phyloP scores from a whole-genome alignment of 495 filamentous ascomycete species.

The Sphaerosporella brunnea region DNA sequence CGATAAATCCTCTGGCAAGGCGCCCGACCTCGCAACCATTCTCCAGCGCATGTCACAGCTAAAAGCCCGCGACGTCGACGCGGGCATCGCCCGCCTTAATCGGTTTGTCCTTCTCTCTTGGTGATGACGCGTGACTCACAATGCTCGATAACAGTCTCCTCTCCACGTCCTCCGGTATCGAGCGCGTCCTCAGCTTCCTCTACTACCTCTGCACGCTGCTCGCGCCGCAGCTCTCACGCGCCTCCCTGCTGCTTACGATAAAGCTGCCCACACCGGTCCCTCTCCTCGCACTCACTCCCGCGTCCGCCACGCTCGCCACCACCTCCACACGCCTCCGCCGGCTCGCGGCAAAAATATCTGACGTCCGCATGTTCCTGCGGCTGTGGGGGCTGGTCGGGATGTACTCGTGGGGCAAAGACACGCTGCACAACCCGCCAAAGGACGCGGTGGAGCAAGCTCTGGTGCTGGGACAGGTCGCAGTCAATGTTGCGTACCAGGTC shows the following conservation, averaged over 20 bases:
- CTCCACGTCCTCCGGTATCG: constrained; percentile 41
- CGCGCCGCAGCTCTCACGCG: constrained; percentile 27
- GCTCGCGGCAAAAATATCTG: constrained; percentile 38
- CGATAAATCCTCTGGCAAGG: no score
- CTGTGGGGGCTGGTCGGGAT: constrained; percentile 65
- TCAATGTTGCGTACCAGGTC: constrained; percentile 50
- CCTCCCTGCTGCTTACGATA: constrained; percentile 25
- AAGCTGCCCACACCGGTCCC: constrained; percentile 11
- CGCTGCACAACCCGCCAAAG: constrained; percentile 34
- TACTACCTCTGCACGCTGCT: constrained; percentile 46
- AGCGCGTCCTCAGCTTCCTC: constrained; percentile 42
- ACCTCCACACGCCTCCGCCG: constrained; percentile 32
- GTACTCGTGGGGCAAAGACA: constrained; percentile 49
- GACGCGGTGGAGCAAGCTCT: constrained; percentile 29
- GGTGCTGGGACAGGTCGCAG: constrained; percentile 47
- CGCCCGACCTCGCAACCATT: no score
- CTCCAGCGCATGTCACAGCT: no score
- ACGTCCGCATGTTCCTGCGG: constrained; percentile 54
- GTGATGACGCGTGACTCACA: no score
- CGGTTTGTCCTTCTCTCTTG: no score
- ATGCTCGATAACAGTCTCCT: constrained; percentile 34
- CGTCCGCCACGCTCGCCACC: constrained; percentile 30
- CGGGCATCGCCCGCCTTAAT: no score
- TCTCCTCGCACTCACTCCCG: constrained; percentile 27
- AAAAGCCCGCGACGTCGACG: no score